Conservation (phyloP, 2,329 filamentous ascomycete genomes). For the Cytospora paraplurivora region DNA sequence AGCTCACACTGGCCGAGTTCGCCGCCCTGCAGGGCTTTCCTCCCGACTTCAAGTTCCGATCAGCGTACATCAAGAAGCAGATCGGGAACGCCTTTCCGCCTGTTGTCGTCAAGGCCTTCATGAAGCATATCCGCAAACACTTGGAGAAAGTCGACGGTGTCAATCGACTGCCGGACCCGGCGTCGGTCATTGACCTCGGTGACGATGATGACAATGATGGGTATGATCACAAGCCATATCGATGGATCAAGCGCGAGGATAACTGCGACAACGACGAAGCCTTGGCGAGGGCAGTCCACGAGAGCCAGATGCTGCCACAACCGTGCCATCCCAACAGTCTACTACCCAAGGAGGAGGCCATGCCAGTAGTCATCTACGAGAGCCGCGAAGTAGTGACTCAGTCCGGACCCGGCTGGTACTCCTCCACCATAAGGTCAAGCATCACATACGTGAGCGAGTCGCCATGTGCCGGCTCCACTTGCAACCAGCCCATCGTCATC, state of each 20-base stretch:
- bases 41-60: conserved; percentile 56
- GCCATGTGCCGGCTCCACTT: not conserved
- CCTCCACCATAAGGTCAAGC: not conserved
- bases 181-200: conserved; percentile 13
- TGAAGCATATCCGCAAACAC: conserved; percentile 50
- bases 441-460: conserved; percentile 3
- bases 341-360: not conserved
- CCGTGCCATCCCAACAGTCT: not conserved
- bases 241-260: not conserved
- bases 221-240: not conserved
- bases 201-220: conserved; percentile 11
- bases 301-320: not conserved
- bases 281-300: not conserved
- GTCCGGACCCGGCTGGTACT: not conserved
- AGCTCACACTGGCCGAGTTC: conserved; percentile 68
- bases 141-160: conserved; percentile 48
- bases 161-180: conserved; percentile 7
- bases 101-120: conserved; percentile 52
- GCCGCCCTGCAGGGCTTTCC: conserved; percentile 74
- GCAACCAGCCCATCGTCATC: not conserved
- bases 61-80: conserved; percentile 56
- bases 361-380: not conserved
- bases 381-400: conserved; percentile 55
- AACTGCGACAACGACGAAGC: not conserved
- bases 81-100: conserved; percentile 82